Conservation (phyloP, 345 rosid species). For the Lenwebbia sp. region DNA sequence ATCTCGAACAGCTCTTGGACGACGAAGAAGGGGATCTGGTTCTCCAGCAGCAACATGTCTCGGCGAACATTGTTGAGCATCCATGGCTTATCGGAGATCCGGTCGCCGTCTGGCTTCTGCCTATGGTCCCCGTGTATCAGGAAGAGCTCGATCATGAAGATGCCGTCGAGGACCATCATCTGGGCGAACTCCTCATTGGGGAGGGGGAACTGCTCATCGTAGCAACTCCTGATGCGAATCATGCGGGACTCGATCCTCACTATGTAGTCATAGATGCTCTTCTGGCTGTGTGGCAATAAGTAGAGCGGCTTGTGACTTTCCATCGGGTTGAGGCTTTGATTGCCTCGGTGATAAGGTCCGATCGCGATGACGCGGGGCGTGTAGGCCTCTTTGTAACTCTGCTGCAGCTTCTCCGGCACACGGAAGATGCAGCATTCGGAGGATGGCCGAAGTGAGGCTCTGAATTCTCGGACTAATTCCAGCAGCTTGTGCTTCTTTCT, state of each 20-base stretch:
- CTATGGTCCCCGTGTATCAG: neutral
- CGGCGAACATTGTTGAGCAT: neutral
- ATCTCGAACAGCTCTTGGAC: neutral
- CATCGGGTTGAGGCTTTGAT: neutral
- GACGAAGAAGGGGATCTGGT: conserved; percentile 18
- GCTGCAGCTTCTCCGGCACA: neutral
- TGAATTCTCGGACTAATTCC: too few relatives aligned
- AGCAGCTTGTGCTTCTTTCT: too few relatives aligned
- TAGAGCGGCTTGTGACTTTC: conserved; percentile 3
- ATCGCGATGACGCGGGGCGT: neutral
- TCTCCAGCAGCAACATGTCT: conserved; percentile 10
- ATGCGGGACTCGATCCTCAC: neutral
- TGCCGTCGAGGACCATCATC: conserved; percentile 6
- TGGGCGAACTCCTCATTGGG: neutral
- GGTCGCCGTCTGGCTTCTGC: neutral
- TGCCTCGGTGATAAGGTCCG: conserved; percentile 12
- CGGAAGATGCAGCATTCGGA: neutral
- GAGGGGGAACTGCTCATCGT: neutral
- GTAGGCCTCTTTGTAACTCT: neutral
- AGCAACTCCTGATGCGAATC: neutral
- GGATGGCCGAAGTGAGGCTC: neutral
- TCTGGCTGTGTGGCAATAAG: neutral
- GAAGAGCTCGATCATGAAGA: conserved; percentile 5
- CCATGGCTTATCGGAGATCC: neutral
- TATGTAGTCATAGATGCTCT: neutral